phyloP scores from a whole-genome alignment of 2,329 filamentous ascomycete species.

The Fusarium buxicola region DNA sequence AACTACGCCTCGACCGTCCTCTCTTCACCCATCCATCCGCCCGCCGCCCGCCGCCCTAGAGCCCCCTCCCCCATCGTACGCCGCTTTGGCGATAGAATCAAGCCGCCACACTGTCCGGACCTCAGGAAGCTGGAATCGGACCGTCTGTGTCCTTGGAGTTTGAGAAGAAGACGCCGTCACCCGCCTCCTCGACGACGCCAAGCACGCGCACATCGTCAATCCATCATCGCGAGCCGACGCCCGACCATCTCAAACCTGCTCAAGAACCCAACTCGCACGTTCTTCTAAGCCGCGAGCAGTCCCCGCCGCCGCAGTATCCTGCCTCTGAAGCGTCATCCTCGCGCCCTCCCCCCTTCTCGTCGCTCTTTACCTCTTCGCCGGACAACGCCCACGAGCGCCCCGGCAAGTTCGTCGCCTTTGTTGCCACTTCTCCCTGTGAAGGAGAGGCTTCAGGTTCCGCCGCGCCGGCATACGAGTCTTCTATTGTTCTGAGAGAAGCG shows the following conservation, averaged over 20 bases:
- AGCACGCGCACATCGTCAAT: conserved; percentile 45
- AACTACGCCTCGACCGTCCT: conserved; percentile 22
- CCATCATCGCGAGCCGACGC: conserved; percentile 37
- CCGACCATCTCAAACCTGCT: conserved; percentile 38
- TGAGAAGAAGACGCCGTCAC: conserved; percentile 48
- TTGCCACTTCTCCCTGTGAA: conserved; percentile 39
- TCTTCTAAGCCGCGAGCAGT: conserved; percentile 54
- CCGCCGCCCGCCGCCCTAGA: conserved; percentile 19
- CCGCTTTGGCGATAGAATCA: conserved; percentile 30
- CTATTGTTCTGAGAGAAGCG: conserved; percentile 46
- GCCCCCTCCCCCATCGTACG: conserved; percentile 17
- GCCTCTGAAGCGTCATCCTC: conserved; percentile 65
- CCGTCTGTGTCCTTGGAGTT: conserved; percentile 52
- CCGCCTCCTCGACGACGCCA: conserved; percentile 42
- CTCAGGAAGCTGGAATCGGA: conserved; percentile 50
- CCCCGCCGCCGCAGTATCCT: conserved; percentile 71
- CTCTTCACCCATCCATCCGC: conserved; percentile 19
- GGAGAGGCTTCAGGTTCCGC: conserved; percentile 53
- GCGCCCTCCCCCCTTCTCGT: conserved; percentile 70
- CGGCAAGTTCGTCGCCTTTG: conserved; percentile 49
- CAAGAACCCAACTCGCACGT: conserved; percentile 41
- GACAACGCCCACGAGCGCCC: conserved; percentile 53
- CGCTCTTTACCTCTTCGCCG: conserved; percentile 61
- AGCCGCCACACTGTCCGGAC: conserved; percentile 55
- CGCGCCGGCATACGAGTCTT: conserved; percentile 67